Base-by-base conservation (phyloP, 306 rosid genomes). In the Herpetospermum pedunculosum region DNA sequence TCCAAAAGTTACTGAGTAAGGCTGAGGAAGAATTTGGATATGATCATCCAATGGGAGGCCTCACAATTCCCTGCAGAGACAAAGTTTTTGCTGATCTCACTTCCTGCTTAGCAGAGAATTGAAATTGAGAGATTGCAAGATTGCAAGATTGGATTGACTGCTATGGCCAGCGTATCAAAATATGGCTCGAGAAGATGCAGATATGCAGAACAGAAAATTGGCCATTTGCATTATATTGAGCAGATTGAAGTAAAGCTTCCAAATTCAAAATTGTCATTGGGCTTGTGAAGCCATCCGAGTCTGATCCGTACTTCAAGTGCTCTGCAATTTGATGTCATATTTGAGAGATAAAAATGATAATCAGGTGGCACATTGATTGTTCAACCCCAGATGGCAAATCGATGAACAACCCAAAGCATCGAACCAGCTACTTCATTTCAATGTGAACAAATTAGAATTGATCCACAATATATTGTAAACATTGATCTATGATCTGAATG, bases 1-100 rank as follows among this genome's bases (percentile, higher is more conserved):
- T 84, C 57, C 83, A 79, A 70, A 83, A 84, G 7, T 25, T 84
- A 25, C 60, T 76, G 0, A 49, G 48, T 13, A 70, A 77, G 58
- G 55, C 76, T 1, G 80, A 69, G 53, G 76, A 83, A 80, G 83
- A 84, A 65, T 84, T 72, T 18, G 81, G 84, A 52, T 81, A 64
- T 76, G 48, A 75, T 72, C 77, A 81, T 81, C 85, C 83, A 4
- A 74, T 8, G 15, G 83, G 77, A 9, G 80, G 85, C 37, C 76
- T 81, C 21, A 76, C 76, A 62, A 76, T 84, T 53, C 83, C 85
- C 2, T 81, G 85, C 63, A 32, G 6, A 5, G 37, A 58, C 6
- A 15, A 15, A 25, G 23, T 15, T 0, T 64, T 64, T 19, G 3
- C 12, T 19, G 9, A 35, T 48, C 73, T 79, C 73, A 65, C 77